These are phyloP conservation scores for Spinellus fusiger DNA, from an alignment of 192 early-diverging fungal genomes.

Conservation along the genomic window DNA sequence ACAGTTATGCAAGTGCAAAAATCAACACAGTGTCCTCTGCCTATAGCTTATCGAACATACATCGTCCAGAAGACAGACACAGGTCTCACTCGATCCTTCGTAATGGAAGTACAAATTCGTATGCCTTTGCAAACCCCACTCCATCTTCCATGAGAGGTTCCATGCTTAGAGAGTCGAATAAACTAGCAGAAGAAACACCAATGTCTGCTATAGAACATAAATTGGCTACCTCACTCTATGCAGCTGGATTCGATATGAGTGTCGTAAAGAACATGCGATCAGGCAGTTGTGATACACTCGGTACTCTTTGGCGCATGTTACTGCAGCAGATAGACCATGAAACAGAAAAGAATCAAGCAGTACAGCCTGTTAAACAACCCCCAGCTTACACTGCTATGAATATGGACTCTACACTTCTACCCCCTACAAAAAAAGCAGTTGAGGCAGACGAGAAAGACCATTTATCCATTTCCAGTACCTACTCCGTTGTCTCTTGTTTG, in stretches of 20 bases:
- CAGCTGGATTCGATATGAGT: slow-evolving; percentile 54
- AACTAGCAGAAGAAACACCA: slow-evolving; percentile 16
- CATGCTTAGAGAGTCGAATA: neutral
- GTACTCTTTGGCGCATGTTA: slow-evolving; percentile 68
- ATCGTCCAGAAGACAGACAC: too few relatives aligned
- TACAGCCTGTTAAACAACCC: neutral
- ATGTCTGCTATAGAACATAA: slow-evolving; percentile 41
- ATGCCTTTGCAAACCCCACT: slow-evolving; percentile 1
- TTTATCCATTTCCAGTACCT: neutral
- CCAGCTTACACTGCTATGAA: neutral
- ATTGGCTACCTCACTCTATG: slow-evolving; percentile 37
- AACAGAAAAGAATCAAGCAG: neutral
- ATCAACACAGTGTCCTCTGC: too few relatives aligned
- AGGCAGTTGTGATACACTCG: slow-evolving; percentile 51
- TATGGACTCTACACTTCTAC: neutral
- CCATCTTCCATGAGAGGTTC: slow-evolving; percentile 19
- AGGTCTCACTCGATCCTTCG: too few relatives aligned
- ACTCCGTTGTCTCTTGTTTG: neutral
- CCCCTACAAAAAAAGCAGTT: neutral
- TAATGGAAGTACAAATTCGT: too few relatives aligned
- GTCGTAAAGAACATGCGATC: slow-evolving; percentile 49
- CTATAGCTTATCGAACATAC: too few relatives aligned
- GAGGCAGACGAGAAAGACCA: neutral
- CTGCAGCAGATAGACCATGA: slow-evolving; percentile 31
- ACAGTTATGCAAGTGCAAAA: neutral